Conservation (phyloP, 495 filamentous ascomycete species). For the Cenococcum geophilum region DNA sequence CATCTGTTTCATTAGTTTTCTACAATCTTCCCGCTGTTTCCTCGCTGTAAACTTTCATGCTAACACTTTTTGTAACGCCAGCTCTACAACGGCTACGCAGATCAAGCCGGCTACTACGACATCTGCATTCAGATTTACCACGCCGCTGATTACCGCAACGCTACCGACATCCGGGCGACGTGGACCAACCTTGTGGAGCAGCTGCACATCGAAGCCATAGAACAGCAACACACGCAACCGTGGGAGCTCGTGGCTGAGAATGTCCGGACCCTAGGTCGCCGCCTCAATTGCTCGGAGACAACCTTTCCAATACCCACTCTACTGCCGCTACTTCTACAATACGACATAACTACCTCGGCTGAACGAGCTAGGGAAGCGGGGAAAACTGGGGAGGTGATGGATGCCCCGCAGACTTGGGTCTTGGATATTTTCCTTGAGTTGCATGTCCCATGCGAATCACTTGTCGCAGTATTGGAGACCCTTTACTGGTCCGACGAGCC, state of each 20-base stretch:
- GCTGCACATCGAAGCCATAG: constrained; percentile 57
- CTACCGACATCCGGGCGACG: constrained; percentile 68
- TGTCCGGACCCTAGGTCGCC: constrained; percentile 68
- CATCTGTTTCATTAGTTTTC: neutral
- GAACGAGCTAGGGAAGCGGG: neutral
- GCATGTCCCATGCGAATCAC: constrained; percentile 63
- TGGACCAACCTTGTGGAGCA: constrained; percentile 77
- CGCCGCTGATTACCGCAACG: constrained; percentile 78
- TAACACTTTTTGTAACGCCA: constrained; percentile 36
- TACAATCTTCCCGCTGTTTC: neutral
- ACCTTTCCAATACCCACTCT: constrained; percentile 76
- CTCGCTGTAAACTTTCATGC: neutral
- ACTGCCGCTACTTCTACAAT: constrained; percentile 57
- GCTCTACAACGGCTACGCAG: constrained; percentile 87
- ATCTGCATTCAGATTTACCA: constrained; percentile 88
- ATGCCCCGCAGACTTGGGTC: constrained; percentile 68
- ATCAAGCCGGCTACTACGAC: constrained; percentile 84
- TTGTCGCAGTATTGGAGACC: constrained; percentile 70
- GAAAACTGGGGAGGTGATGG: neutral
- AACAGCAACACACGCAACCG: constrained; percentile 52
- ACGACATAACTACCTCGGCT: constrained; percentile 8
- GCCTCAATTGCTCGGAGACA: constrained; percentile 68
- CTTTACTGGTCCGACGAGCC: constrained; percentile 79
- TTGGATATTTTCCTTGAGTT: constrained; percentile 73
- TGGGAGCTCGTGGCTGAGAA: constrained; percentile 73